Percentiles rank a stretch among this genome's conserved stretches.
Conservation (phyloP, 768 basidiomycete genomes). For the Xerocomus potaroensis region DNA sequence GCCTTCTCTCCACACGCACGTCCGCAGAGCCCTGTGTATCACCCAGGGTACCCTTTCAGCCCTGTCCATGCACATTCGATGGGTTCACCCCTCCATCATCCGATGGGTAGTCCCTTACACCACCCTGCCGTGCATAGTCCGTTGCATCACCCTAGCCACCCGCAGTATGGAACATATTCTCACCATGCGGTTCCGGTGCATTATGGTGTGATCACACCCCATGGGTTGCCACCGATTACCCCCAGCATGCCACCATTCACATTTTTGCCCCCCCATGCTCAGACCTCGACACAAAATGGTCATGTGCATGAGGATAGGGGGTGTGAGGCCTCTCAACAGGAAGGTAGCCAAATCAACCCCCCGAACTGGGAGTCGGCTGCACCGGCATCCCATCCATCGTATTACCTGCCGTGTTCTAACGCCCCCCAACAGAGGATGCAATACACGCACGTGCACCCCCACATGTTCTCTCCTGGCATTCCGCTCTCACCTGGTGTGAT, state of each 20-base stretch:
- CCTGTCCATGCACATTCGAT: constrained; percentile 25
- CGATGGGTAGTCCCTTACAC: constrained; percentile 30
- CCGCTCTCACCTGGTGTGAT: constrained; percentile 31
- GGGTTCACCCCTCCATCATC: constrained; percentile 38
- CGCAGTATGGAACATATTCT: constrained; percentile 27
- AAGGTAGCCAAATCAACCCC: constrained; percentile 3
- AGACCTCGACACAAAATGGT: constrained; percentile 20
- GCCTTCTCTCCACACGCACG: constrained; percentile 33
- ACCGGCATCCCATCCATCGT: constrained; percentile 8
- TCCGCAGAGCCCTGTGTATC: constrained; percentile 38
- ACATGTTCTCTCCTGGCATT: constrained; percentile 30
- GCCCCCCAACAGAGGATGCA: constrained; percentile 18
- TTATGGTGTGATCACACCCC: constrained; percentile 55
- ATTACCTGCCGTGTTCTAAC: constrained; percentile 11
- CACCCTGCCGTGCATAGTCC: constrained; percentile 31
- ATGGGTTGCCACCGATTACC: constrained; percentile 89
- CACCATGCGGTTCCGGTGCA: constrained; percentile 20
- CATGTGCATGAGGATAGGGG: neutral
- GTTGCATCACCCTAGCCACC: constrained; percentile 28
- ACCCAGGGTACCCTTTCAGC: constrained; percentile 32
- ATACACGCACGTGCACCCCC: constrained; percentile 23
- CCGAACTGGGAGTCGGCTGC: constrained; percentile 4
- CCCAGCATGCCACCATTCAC: constrained; percentile 96
- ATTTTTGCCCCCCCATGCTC: constrained; percentile 57
- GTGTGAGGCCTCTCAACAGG: constrained; percentile 7